Base-by-base conservation (phyloP, 805 yeast genomes). In the Kuraishia borneana region DNA sequence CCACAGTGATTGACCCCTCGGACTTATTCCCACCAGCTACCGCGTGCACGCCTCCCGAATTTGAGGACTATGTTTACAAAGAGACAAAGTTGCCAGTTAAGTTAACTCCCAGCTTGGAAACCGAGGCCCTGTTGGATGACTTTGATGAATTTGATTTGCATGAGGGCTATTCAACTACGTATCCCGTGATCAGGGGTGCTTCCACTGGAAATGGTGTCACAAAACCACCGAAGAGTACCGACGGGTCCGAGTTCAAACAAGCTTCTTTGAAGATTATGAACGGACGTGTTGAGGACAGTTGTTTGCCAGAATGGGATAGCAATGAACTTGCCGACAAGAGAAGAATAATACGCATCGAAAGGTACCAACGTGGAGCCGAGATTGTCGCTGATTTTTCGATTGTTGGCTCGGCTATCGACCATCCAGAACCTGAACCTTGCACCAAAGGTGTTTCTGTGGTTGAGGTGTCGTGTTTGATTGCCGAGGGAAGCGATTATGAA, bases 401-500 rank as follows among this genome's bases (percentile, higher is more conserved):
- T 30, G 60, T 72, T 31, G 76, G 76, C 2, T 48, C 68, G 36
- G 77, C 75, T 3, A 48, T 53, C 27, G 70, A 66, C 37, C 52
- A 71, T 38, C 72, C 72, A 16, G 52, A 47, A 3, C 45, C 60
- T 3, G 60, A 67, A 0, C 51, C 60, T 1, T 56, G 64, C 0
- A 42, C 53, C 9, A 42, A 46, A 3, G 70, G 64, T 21, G 68
- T 60, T 34, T 73, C 67, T 35, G 67, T 68, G 18, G 66, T 72
- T 19, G 83, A 76, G 44, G 76, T 76, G 10, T 68, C 77, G 22
- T 76, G 82, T 44, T 54, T 76, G 30, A 69, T 69, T 43, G 70
- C 77, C 40, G 46, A 45, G 21, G 50, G 48, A 32, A 60, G 60
- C 18, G 61, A 60, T 13, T 18, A 32, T 28, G 28, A 35, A 8